A percentile compares a stretch with the other conserved stretches of the same genome.
These are phyloP conservation scores for Coelastrella sp. DNA, from an alignment of 139 green algal species.

Conservation along the genomic window DNA sequence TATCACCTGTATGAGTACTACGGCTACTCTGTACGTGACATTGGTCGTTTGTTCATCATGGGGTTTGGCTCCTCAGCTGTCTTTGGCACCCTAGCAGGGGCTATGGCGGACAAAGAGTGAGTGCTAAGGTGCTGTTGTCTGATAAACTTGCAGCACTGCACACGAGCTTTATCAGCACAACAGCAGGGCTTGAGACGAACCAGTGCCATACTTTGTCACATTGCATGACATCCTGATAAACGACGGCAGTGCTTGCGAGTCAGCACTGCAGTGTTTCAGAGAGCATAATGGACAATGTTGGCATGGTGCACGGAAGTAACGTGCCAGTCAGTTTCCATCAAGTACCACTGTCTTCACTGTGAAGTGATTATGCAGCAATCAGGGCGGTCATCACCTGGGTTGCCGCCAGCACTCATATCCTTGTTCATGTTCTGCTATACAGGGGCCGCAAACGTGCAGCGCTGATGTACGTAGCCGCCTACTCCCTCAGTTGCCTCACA, in stretches of 20 bases:
- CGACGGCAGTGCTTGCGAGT: too few species aligned
- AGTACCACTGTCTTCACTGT: too few species aligned
- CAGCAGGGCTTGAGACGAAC: too few species aligned
- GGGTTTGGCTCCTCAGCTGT: slow-evolving; percentile 98
- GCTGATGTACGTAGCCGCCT: slow-evolving; percentile 90
- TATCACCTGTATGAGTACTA: slow-evolving; percentile 99
- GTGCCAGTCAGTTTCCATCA: too few species aligned
- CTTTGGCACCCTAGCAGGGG: slow-evolving; percentile 96
- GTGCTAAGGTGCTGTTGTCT: not conserved
- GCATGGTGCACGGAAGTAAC: too few species aligned
- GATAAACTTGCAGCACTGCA: not conserved
- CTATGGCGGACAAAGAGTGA: slow-evolving; percentile 92
- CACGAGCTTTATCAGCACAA: not conserved
- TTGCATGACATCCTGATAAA: too few species aligned
- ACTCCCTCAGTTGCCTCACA: slow-evolving; percentile 92
- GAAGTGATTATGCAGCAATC: not conserved
- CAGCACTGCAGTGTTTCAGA: too few species aligned
- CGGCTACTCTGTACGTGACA: slow-evolving; percentile 88
- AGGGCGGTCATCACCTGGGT: not conserved
- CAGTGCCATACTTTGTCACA: too few species aligned
- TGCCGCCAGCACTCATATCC: not conserved
- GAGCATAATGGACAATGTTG: too few species aligned
- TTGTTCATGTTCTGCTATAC: not conserved
- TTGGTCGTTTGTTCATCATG: slow-evolving; percentile 98
- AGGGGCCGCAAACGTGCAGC: slow-evolving; percentile 92